Percentiles rank a stretch among this genome's conserved stretches.
These are phyloP conservation scores for Rhododendron williamsianum DNA, from an alignment of 148 eudicot genomes.

Conservation along the genomic window DNA sequence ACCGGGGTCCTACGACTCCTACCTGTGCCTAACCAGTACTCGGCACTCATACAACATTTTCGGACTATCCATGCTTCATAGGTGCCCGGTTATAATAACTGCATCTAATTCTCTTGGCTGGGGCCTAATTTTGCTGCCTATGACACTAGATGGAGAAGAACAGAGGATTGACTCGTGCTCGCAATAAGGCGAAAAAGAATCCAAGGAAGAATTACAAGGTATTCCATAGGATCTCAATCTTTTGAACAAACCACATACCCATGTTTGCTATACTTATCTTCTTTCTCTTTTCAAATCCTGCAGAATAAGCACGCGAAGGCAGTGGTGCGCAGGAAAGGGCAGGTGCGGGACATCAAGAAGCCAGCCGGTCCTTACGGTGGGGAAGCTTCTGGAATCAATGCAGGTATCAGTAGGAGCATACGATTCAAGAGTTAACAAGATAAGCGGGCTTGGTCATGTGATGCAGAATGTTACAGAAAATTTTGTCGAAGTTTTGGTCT, in stretches of 20 bases:
- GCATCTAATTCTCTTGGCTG: not conserved
- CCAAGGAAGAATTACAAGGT: slow-evolving; percentile 85
- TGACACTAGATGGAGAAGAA: slow-evolving; percentile 70
- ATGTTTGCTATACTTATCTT: not conserved
- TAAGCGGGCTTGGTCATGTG: not conserved
- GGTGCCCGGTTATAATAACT: not conserved
- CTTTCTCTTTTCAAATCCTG: slow-evolving; percentile 2
- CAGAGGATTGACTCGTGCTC: slow-evolving; percentile 67
- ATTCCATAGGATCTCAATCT: slow-evolving; percentile 2
- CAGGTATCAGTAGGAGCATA: slow-evolving; percentile 43
- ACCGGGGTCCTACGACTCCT: not conserved
- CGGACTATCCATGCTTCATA: not conserved
- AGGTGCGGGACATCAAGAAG: slow-evolving; percentile 49
- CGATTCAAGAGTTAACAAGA: slow-evolving; percentile 32
- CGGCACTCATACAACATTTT: not conserved
- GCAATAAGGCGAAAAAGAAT: slow-evolving; percentile 58
- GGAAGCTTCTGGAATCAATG: slow-evolving; percentile 67
- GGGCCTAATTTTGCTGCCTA: not conserved
- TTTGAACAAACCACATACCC: not conserved
- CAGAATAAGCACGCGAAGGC: slow-evolving; percentile 52
- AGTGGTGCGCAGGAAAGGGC: slow-evolving; percentile 45
- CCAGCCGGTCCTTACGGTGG: slow-evolving; percentile 53
- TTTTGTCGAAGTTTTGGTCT: not conserved
- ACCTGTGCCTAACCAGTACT: not conserved
- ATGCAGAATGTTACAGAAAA: not conserved